Conservation (phyloP, 106 monocot genomes). For the Dendrobium officinale region DNA sequence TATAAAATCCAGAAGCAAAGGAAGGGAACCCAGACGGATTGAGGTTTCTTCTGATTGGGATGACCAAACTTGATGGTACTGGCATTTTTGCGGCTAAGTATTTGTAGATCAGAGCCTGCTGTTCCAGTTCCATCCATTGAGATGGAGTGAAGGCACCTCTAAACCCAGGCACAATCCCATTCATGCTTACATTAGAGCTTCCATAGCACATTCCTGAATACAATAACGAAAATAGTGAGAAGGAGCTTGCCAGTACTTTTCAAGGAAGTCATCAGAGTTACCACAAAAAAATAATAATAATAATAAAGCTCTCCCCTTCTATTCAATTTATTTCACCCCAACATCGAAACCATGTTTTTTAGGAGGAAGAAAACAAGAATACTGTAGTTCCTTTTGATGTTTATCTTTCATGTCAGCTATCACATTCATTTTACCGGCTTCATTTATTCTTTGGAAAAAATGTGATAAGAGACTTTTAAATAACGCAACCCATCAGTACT, state of each 20-base stretch:
- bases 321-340: not conserved
- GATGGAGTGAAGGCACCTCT: slow-evolving; percentile 74
- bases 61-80: slow-evolving; percentile 56
- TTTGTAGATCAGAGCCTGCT: slow-evolving; percentile 84
- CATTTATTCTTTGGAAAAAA: not conserved
- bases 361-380: not conserved
- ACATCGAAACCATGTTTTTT: not conserved
- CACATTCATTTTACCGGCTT: not conserved
- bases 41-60: slow-evolving; percentile 59
- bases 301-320: not conserved
- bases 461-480: not conserved
- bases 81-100: slow-evolving; percentile 56
- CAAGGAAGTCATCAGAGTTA: not conserved
- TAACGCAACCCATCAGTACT: not conserved
- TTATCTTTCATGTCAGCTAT: not conserved
- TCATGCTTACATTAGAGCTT: slow-evolving; percentile 38
- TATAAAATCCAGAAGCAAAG: slow-evolving; percentile 40
- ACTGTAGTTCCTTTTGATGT: not conserved
- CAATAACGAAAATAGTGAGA: not conserved
- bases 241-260: no score
- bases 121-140: slow-evolving; percentile 92
- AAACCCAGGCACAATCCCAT: slow-evolving; percentile 20
- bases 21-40: slow-evolving; percentile 30
- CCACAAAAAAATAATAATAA: not conserved
- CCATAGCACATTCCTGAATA: slow-evolving; percentile 31